Percentiles rank a stretch among this genome's conserved stretches.
phyloP scores from a whole-genome alignment of 768 basidiomycete genomes.

The Lentinula lateritia region DNA sequence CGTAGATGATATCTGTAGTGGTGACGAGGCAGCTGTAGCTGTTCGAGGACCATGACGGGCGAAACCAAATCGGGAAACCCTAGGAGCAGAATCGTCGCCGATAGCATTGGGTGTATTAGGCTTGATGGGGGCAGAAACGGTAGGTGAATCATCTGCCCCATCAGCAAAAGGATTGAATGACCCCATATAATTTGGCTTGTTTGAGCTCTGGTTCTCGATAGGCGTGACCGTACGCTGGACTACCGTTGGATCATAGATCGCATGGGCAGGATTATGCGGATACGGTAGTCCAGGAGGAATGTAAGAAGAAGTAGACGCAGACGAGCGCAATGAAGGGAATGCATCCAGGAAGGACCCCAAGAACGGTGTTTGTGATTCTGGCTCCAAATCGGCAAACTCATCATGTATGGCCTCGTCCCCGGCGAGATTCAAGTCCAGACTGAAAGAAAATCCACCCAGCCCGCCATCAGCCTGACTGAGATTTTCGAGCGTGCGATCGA shows the following conservation, averaged over 20 bases:
- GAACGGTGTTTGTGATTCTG: slow-evolving; percentile 52
- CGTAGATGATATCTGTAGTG: slow-evolving; percentile 51
- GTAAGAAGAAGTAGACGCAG: slow-evolving; percentile 26
- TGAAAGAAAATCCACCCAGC: slow-evolving; percentile 78
- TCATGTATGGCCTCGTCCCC: slow-evolving; percentile 33
- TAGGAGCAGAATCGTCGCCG: slow-evolving; percentile 57
- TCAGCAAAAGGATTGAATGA: slow-evolving; percentile 83
- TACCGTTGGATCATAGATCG: slow-evolving; percentile 51
- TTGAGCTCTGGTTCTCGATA: slow-evolving; percentile 40
- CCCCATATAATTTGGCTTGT: slow-evolving; percentile 55
- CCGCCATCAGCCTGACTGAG: slow-evolving; percentile 58
- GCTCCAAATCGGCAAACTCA: slow-evolving; percentile 47
- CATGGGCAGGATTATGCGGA: slow-evolving; percentile 38
- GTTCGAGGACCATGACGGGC: slow-evolving; percentile 60
- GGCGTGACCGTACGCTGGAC: slow-evolving; percentile 29
- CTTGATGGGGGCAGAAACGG: slow-evolving; percentile 25
- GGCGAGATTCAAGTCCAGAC: slow-evolving; percentile 74
- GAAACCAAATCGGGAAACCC: slow-evolving; percentile 78
- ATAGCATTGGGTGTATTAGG: slow-evolving; percentile 31
- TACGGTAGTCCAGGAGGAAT: slow-evolving; percentile 53
- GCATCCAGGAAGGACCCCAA: slow-evolving; percentile 58
- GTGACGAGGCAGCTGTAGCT: slow-evolving; percentile 51
- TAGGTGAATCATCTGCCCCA: slow-evolving; percentile 37
- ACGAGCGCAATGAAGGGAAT: slow-evolving; percentile 56
- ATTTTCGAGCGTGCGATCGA: slow-evolving; percentile 77